phyloP scores from a whole-genome alignment of 2,329 filamentous ascomycete species.

The Ophiostoma triangulosporum region DNA sequence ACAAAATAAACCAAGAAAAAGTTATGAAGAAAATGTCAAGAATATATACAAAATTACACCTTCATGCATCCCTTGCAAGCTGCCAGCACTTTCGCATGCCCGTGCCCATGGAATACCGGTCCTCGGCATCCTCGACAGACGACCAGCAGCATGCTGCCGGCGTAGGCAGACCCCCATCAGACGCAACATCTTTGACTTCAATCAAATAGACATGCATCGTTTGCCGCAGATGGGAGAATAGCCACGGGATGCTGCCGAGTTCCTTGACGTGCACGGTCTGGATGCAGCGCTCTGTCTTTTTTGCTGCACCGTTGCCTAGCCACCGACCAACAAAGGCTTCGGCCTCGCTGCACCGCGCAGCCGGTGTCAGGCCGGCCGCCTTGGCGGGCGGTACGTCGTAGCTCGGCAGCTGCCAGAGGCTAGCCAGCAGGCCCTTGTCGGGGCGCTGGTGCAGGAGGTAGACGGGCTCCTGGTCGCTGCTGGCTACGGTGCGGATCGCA shows the following conservation, averaged over 20 bases:
- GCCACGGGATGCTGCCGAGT: slow-evolving; percentile 41
- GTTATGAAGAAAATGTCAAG: neutral
- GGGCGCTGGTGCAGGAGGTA: slow-evolving; percentile 39
- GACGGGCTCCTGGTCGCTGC: slow-evolving; percentile 22
- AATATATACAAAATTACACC: no score
- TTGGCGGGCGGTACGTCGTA: slow-evolving; percentile 10
- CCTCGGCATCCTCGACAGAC: slow-evolving; percentile 27
- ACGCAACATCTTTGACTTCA: slow-evolving; percentile 16
- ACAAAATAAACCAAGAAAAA: neutral
- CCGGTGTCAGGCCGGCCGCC: neutral
- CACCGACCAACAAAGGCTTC: slow-evolving; percentile 3
- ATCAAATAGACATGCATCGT: slow-evolving; percentile 45
- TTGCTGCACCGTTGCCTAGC: no score
- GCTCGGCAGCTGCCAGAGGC: slow-evolving; percentile 44
- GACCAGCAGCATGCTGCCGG: slow-evolving; percentile 23
- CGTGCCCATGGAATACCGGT: slow-evolving; percentile 39
- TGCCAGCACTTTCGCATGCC: slow-evolving; percentile 46
- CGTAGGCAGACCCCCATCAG: neutral
- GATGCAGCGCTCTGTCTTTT: neutral
- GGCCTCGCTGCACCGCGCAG: slow-evolving; percentile 2
- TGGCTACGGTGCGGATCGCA: slow-evolving; percentile 25
- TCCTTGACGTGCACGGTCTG: slow-evolving; percentile 25
- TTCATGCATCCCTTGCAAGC: slow-evolving; percentile 21
- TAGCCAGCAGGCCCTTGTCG: slow-evolving; percentile 39
- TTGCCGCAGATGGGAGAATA: slow-evolving; percentile 42